Percentiles rank a stretch among this genome's conserved stretches.
These are phyloP conservation scores for Boletellus sp. DNA, from an alignment of 1,284 basidiomycete genomes.

Conservation along the genomic window DNA sequence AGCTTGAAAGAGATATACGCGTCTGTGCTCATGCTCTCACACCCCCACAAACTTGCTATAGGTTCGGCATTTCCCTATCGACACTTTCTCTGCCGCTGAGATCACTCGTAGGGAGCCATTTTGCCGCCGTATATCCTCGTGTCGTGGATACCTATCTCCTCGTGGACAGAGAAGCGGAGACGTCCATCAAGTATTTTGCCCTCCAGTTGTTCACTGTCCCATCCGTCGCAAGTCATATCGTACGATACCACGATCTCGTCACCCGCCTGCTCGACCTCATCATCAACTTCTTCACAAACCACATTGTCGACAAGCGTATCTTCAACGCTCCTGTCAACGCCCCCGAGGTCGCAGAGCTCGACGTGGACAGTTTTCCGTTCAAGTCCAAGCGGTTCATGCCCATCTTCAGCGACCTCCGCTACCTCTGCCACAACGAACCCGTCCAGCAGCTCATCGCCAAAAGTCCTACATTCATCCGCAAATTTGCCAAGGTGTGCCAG, in stretches of 20 bases:
- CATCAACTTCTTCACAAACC: conserved; percentile 85
- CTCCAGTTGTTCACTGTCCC: conserved; percentile 90
- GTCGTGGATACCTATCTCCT: conserved; percentile 89
- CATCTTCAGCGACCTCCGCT: conserved; percentile 82
- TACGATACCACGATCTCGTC: conserved; percentile 72
- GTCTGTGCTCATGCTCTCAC: conserved; percentile 68
- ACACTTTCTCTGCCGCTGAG: conserved; percentile 4
- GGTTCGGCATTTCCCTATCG: conserved; percentile 43
- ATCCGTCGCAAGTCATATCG: conserved; percentile 76
- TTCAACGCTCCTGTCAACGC: conserved; percentile 39
- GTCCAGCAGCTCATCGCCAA: conserved; percentile 75
- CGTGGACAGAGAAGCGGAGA: conserved; percentile 88
- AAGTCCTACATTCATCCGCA: conserved; percentile 50
- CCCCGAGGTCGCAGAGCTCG: conserved; percentile 41
- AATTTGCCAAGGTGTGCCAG: conserved; percentile 65
- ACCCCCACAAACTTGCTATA: conserved; percentile 74
- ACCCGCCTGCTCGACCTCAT: conserved; percentile 78
- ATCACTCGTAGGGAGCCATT: conserved; percentile 64
- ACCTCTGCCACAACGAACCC: conserved; percentile 70
- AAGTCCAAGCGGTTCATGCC: conserved; percentile 92
- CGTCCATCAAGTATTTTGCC: conserved; percentile 88
- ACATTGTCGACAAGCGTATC: conserved; percentile 68
- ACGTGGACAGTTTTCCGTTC: conserved; percentile 83
- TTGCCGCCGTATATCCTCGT: conserved; percentile 81
- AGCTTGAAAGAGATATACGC: conserved; percentile 83